These are phyloP conservation scores for Ambrosia artemisiifolia DNA, from an alignment of 129 eudicot species.

Conservation along the genomic window DNA sequence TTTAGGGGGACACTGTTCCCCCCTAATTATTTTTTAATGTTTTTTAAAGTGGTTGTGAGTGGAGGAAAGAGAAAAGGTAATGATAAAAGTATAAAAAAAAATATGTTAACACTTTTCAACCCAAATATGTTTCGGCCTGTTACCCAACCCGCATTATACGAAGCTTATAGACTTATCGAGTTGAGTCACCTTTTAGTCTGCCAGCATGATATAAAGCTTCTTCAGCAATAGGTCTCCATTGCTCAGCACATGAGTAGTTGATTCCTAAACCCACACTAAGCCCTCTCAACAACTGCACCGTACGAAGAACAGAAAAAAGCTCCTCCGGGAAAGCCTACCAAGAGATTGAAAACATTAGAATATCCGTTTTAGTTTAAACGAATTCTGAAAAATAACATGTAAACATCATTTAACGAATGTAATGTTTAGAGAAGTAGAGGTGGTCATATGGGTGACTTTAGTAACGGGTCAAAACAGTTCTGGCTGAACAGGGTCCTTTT, in stretches of 20 bases:
- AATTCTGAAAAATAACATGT: neutral
- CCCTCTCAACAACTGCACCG: slow-evolving; percentile 86
- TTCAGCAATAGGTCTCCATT: slow-evolving; percentile 95
- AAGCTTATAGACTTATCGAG: neutral
- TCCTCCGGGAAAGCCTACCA: slow-evolving; percentile 86
- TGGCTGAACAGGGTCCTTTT: neutral
- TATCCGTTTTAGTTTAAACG: neutral
- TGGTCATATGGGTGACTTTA: neutral
- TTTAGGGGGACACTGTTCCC: too few species aligned
- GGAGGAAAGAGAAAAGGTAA: too few species aligned
- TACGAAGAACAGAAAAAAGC: slow-evolving; percentile 91
- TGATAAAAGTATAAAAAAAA: too few species aligned
- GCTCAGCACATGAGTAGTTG: slow-evolving; percentile 84
- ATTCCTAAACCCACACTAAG: slow-evolving; percentile 89
- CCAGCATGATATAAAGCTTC: slow-evolving; percentile 82
- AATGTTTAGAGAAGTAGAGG: neutral
- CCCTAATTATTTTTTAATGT: too few species aligned
- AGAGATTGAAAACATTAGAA: neutral
- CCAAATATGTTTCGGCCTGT: neutral
- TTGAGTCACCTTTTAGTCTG: slow-evolving; percentile 59
- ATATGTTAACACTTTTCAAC: too few species aligned
- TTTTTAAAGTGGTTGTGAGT: too few species aligned
- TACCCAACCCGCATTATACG: neutral
- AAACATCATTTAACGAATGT: neutral
- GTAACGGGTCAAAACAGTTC: neutral